Percentiles rank a stretch among this genome's conserved stretches.
Conservation (phyloP, 768 basidiomycete genomes). For the Boletellus ananas region DNA sequence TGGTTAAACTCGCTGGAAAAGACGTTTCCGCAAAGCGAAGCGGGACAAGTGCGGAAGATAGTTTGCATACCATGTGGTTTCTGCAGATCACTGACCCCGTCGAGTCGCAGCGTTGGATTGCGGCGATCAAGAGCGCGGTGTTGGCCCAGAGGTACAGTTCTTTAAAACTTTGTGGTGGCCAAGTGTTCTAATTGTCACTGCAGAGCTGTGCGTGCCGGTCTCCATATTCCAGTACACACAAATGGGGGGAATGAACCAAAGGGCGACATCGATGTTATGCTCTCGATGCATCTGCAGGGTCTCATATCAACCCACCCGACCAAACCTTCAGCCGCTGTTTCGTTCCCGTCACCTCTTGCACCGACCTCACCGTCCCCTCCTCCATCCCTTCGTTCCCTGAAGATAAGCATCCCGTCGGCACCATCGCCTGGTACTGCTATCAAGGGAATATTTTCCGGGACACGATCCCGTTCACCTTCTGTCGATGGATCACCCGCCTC, state of each 20-base stretch:
- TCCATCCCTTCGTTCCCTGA: slow-evolving; percentile 28
- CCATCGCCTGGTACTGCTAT: slow-evolving; percentile 12
- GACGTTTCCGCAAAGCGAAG: slow-evolving; percentile 47
- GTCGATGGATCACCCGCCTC: slow-evolving; percentile 41
- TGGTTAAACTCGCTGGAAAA: slow-evolving; percentile 66
- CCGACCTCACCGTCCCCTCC: slow-evolving; percentile 28
- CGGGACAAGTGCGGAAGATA: slow-evolving; percentile 12
- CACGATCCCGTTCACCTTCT: slow-evolving; percentile 29
- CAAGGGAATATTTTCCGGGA: slow-evolving; percentile 23
- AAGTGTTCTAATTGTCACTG: not conserved
- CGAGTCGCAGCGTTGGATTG: slow-evolving; percentile 75
- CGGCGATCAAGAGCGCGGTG: slow-evolving; percentile 66
- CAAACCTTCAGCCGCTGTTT: slow-evolving; percentile 8
- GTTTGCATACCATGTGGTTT: slow-evolving; percentile 43
- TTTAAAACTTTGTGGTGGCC: not conserved
- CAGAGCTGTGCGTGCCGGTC: slow-evolving; percentile 68
- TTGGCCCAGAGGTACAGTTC: slow-evolving; percentile 58
- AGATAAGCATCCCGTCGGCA: slow-evolving; percentile 16
- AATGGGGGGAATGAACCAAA: slow-evolving; percentile 55
- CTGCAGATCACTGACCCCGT: slow-evolving; percentile 58
- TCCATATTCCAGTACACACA: slow-evolving; percentile 45
- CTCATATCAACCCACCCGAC: slow-evolving; percentile 34
- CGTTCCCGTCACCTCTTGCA: slow-evolving; percentile 10
- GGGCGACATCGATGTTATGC: slow-evolving; percentile 81
- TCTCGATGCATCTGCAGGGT: slow-evolving; percentile 73